Conservation (phyloP, 257 asterid species). For the Coffea canephora region DNA sequence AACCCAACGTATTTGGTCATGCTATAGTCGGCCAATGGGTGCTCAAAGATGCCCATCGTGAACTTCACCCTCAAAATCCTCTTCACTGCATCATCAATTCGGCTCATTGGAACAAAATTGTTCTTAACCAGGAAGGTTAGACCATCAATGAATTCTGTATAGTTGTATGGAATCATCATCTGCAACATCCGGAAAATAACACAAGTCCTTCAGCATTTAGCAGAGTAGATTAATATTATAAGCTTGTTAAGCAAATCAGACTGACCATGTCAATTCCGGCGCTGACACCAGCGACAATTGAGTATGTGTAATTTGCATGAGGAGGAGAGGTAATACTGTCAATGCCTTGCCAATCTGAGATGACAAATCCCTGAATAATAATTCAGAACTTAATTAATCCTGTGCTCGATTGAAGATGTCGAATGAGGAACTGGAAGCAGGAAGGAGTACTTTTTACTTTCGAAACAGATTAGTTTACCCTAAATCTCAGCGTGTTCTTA, state of each 20-base stretch:
- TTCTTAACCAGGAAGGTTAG: slow-evolving; percentile 48
- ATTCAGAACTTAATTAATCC: not conserved
- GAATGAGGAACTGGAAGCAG: not conserved
- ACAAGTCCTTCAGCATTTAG: not conserved
- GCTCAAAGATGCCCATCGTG: slow-evolving; percentile 65
- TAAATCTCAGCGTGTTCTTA: slow-evolving; percentile 49
- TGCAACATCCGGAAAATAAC: slow-evolving; percentile 18
- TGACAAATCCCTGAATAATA: slow-evolving; percentile 39
- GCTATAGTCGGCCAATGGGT: slow-evolving; percentile 65
- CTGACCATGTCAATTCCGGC: slow-evolving; percentile 55
- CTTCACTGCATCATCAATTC: slow-evolving; percentile 68
- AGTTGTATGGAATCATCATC: slow-evolving; percentile 67
- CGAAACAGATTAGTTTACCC: slow-evolving; percentile 28
- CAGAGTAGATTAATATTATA: not conserved
- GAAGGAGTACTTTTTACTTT: too few relatives aligned
- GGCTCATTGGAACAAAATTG: slow-evolving; percentile 44
- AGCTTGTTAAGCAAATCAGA: not conserved
- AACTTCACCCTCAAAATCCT: slow-evolving; percentile 70
- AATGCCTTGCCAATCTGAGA: slow-evolving; percentile 43
- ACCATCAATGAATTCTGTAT: slow-evolving; percentile 55
- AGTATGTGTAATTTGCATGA: slow-evolving; percentile 37
- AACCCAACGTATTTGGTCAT: slow-evolving; percentile 58
- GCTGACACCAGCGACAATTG: slow-evolving; percentile 35
- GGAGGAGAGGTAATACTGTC: slow-evolving; percentile 41
- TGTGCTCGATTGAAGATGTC: not conserved